phyloP scores from a whole-genome alignment of 331 rosid genomes.

The Saraca asoca region DNA sequence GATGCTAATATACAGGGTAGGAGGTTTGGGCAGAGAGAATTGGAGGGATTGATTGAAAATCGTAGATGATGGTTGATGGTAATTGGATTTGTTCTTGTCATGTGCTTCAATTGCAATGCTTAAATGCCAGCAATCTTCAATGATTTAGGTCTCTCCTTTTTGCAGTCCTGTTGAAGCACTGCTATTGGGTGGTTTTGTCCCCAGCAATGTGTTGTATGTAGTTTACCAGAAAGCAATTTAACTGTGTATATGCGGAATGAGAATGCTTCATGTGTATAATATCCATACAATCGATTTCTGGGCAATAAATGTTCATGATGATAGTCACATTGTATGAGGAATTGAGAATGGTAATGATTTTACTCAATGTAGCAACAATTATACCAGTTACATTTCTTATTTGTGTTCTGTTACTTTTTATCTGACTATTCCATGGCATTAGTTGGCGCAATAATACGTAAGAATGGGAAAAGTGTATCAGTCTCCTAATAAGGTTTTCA shows the following conservation, averaged over 20 bases:
- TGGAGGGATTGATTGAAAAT: conserved; percentile 68
- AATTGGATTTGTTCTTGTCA: conserved; percentile 36
- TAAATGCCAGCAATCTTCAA: conserved; percentile 47
- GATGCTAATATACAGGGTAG: conserved; percentile 71
- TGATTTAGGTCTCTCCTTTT: conserved; percentile 48
- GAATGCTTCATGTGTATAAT: conserved; percentile 68
- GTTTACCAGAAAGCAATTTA: conserved; percentile 55
- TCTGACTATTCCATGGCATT: conserved; percentile 25
- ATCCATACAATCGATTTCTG: conserved; percentile 47
- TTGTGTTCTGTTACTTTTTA: conserved; percentile 33
- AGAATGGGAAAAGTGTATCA: conserved; percentile 24
- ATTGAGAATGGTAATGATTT: conserved; percentile 46
- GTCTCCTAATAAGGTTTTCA: background rate
- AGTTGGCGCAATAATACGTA: conserved; percentile 17
- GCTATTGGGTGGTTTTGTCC: conserved; percentile 50
- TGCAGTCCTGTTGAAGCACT: conserved; percentile 46
- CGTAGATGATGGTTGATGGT: conserved; percentile 58
- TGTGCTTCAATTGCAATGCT: conserved; percentile 42
- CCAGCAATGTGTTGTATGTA: conserved; percentile 54
- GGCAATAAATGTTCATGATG: conserved; percentile 54
- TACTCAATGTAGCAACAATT: conserved; percentile 41
- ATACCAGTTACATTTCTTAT: conserved; percentile 27
- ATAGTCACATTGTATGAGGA: conserved; percentile 46
- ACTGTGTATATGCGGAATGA: conserved; percentile 62
- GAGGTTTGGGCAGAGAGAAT: conserved; percentile 78